Evolutionary conservation across 1,139 yeast species (phyloP).

Genomic region (Ogataea hybrid): DNA sequence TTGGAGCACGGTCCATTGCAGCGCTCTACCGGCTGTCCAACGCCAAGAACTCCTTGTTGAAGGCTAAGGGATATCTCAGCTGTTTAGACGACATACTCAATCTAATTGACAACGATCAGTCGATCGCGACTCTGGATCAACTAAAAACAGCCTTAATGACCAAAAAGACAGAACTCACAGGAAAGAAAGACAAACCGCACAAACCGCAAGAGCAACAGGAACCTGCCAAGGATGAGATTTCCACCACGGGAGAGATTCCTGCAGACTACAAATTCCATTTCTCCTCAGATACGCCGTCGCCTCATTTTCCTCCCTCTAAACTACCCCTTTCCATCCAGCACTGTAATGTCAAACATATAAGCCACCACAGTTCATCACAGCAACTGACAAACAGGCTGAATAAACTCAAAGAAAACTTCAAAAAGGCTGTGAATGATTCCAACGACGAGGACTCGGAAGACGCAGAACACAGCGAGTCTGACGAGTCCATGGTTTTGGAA

Average conservation of each 20-base stretch:
- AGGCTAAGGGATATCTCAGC: conserved; percentile 53
- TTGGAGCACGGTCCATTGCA: conserved; percentile 66
- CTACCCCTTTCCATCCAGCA: conserved; percentile 46
- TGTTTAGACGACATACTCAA: conserved; percentile 54
- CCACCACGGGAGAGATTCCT: conserved; percentile 29
- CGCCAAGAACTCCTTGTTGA: conserved; percentile 41
- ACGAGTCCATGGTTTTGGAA: conserved; percentile 12
- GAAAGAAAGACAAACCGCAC: conserved; percentile 10
- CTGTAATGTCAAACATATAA: conserved; percentile 15
- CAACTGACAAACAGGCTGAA: conserved; percentile 8
- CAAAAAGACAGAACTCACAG: conserved; percentile 45
- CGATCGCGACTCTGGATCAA: conserved; percentile 35
- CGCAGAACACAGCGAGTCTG: conserved; percentile 12
- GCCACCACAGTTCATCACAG: conserved; percentile 10
- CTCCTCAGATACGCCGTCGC: conserved; percentile 6
- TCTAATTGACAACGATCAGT: conserved; percentile 40
- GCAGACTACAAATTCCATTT: conserved; percentile 37
- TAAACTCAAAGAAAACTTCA: conserved; percentile 9
- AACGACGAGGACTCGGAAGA: conserved; percentile 15
- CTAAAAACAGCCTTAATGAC: conserved; percentile 52
- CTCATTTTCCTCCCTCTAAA: conserved; percentile 43
- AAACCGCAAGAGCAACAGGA: neutral
- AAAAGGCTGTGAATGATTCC: conserved; percentile 1
- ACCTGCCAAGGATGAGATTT: neutral
- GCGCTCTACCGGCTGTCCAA: conserved; percentile 55